Conservation (phyloP, 2,329 filamentous ascomycete genomes). For the Chaetomiaceae sp. region DNA sequence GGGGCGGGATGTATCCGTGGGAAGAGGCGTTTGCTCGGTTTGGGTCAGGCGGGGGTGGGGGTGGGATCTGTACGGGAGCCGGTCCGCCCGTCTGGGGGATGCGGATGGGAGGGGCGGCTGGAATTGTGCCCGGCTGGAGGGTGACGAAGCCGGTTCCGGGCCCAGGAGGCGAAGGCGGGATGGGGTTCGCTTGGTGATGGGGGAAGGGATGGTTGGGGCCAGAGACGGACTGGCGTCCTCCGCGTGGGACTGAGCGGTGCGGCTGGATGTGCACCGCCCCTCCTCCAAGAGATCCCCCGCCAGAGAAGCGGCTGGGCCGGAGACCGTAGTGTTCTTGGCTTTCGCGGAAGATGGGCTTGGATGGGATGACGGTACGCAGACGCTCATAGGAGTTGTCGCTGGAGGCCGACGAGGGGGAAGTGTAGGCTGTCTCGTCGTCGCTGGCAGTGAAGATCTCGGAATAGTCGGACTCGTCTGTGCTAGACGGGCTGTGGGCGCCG, state of each 20-base stretch:
- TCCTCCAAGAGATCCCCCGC: not conserved
- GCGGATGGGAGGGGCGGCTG: not conserved
- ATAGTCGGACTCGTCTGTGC: slow-evolving; percentile 11
- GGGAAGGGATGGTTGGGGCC: not conserved
- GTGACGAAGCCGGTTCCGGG: not conserved
- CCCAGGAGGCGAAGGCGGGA: not conserved
- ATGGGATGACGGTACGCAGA: not conserved
- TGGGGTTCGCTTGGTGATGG: not conserved
- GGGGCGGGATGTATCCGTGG: not conserved
- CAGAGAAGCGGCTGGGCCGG: not conserved
- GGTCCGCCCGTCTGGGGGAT: not conserved
- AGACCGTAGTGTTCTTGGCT: slow-evolving; percentile 6
- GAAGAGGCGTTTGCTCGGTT: not conserved
- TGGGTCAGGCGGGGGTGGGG: not conserved
- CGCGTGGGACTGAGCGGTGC: not conserved
- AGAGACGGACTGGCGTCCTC: not conserved
- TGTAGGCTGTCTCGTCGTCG: slow-evolving; percentile 8
- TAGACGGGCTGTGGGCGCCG: not conserved
- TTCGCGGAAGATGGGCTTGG: not conserved
- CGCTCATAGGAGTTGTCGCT: not conserved
- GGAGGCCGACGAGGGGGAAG: not conserved
- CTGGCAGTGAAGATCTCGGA: slow-evolving; percentile 4
- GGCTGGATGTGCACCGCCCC: slow-evolving; percentile 2
- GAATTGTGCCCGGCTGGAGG: not conserved
- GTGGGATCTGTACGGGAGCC: not conserved